These are phyloP conservation scores for Waitea zeae DNA, from an alignment of 1,284 basidiomycete genomes.

Conservation along the genomic window DNA sequence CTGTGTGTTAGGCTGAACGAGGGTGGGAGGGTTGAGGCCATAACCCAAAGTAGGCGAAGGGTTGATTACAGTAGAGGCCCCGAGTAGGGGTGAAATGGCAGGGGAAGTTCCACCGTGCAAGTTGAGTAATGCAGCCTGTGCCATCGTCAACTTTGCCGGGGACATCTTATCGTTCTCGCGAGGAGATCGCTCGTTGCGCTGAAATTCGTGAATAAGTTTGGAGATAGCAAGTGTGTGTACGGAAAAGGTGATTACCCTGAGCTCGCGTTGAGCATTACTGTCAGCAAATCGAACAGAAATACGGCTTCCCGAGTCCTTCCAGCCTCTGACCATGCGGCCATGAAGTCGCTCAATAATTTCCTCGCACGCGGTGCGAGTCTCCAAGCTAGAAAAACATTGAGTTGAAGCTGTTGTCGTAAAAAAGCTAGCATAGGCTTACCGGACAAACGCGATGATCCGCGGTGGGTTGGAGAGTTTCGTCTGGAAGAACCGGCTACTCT, in stretches of 20 bases:
- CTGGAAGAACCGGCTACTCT: conserved; percentile 57
- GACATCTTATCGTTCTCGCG: conserved; percentile 37
- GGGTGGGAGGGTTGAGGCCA: not conserved
- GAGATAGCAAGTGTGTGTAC: too few species aligned
- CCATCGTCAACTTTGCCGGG: conserved; percentile 49
- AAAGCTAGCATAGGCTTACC: conserved; percentile 22
- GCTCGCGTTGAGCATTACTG: conserved; percentile 30
- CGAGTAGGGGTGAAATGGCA: too few species aligned
- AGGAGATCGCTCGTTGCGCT: conserved; percentile 19
- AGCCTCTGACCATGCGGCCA: conserved; percentile 59
- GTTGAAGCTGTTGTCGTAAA: conserved; percentile 1
- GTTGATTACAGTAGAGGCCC: too few species aligned
- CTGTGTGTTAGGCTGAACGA: not conserved
- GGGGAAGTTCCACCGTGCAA: conserved; percentile 43
- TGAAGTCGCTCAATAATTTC: conserved; percentile 57
- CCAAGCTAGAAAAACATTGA: conserved; percentile 26
- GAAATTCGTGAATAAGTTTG: not conserved
- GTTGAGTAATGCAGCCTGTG: conserved; percentile 57
- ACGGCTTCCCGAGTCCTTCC: conserved; percentile 50
- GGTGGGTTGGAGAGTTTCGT: conserved; percentile 56
- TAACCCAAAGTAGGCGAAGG: too few species aligned
- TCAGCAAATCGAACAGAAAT: conserved; percentile 63
- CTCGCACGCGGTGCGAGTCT: conserved; percentile 46
- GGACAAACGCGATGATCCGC: conserved; percentile 57
- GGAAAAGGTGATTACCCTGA: conserved; percentile 18